Conservation (phyloP, 768 basidiomycete genomes). For the Lenzites betulinus region DNA sequence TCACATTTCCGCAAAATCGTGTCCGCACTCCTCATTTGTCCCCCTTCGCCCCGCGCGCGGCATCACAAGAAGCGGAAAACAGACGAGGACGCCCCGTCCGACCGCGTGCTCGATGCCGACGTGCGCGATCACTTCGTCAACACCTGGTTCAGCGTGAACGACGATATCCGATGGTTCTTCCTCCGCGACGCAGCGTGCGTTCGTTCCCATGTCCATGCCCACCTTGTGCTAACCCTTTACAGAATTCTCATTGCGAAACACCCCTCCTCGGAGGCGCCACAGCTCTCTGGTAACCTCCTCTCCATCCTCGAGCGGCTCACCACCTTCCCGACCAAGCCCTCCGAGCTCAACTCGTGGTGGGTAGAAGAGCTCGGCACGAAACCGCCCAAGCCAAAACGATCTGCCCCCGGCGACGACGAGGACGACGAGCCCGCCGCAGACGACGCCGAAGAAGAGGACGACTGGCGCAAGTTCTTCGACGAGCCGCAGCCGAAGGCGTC, state of each 20-base stretch:
- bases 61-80: slow-evolving; percentile 20
- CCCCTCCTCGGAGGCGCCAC: slow-evolving; percentile 31
- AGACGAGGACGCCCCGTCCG: slow-evolving; percentile 20
- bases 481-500: slow-evolving; percentile 43
- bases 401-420: slow-evolving; percentile 27
- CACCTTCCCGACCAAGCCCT: slow-evolving; percentile 70
- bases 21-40: slow-evolving; percentile 61
- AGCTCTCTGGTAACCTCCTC: slow-evolving; percentile 33
- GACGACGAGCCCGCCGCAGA: slow-evolving; percentile 39
- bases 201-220: too few relatives aligned
- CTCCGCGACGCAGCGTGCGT: slow-evolving; percentile 75
- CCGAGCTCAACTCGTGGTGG: slow-evolving; percentile 81
- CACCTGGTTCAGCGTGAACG: slow-evolving; percentile 75
- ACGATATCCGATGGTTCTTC: slow-evolving; percentile 90
- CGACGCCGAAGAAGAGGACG: slow-evolving; percentile 45
- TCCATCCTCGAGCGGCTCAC: slow-evolving; percentile 49
- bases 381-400: slow-evolving; percentile 33
- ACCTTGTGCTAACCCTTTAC: neutral
- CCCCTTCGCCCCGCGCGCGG: slow-evolving; percentile 43
- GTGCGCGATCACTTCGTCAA: slow-evolving; percentile 65
- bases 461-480: slow-evolving; percentile 88
- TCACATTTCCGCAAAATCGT: slow-evolving; percentile 69
- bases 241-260: slow-evolving; percentile 38
- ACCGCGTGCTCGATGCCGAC: slow-evolving; percentile 52
- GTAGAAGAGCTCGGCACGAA: slow-evolving; percentile 64